Evolutionary conservation across 495 filamentous ascomycete species (phyloP), one percentile per base, ranked within the genome.

Genomic region (Peziza echinospora): DNA sequence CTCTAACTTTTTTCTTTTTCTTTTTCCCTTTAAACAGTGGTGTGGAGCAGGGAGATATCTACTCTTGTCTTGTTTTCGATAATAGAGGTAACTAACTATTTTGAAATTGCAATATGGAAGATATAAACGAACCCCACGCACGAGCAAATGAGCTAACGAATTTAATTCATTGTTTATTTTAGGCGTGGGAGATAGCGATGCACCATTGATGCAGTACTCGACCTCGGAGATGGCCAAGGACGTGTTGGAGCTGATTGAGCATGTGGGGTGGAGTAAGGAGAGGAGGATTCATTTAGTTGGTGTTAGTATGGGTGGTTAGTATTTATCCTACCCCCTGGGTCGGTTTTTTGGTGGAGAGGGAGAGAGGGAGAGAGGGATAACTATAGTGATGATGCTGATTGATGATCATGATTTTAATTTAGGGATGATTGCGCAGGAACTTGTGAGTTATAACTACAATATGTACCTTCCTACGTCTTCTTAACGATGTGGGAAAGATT

Each of bases 371-470:
- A n/a, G n/a, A n/a, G n/a, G n/a, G n/a, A n/a, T n/a, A n/a, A n/a
- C n/a, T n/a, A n/a, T n/a, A n/a, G n/a, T n/a, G n/a, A n/a, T n/a
- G n/a, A n/a, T n/a, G n/a, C n/a, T n/a, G n/a, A n/a, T n/a, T n/a
- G n/a, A n/a, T n/a, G n/a, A n/a, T n/a, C n/a, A n/a, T n/a, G n/a
- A n/a, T n/a, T n/a, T 26, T 28, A 44, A 34, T 41, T 17, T 39
- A 60, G 57, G 57, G 51, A 91, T 92, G 84, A 89, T 92, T 57
- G 76, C 79, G 11, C 84, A 91, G 62, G 84, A 92, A 60, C 82
- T 34, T 43, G 41, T 43, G 22, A 43, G 41, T 43, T 13, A 17
- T 7, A 13, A 37, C 30, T 34, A 34, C 16, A 34, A 9, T 41
- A 9, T 24, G 11, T 43, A n/a, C n/a, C n/a, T n/a, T n/a, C n/a